Percentiles rank a stretch among this genome's conserved stretches.
phyloP scores from a whole-genome alignment of 495 filamentous ascomycete species.

The Apodospora peruviana region DNA sequence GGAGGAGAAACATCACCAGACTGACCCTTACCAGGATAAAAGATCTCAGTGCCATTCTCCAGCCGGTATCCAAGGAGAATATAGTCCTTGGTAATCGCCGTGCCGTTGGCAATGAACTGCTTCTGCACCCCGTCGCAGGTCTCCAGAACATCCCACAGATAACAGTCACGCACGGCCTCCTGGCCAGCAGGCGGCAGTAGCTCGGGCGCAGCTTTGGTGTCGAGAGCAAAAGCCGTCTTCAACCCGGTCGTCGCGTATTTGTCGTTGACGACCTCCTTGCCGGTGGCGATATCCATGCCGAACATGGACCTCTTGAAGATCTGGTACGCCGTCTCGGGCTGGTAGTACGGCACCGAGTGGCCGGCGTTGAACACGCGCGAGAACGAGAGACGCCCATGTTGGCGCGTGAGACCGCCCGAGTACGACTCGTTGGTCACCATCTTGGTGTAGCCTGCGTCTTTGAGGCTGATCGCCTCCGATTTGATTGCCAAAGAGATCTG shows the following conservation, averaged over 20 bases:
- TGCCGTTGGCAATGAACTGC: constrained; percentile 34
- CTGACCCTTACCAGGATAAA: neutral
- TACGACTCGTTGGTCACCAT: constrained; percentile 44
- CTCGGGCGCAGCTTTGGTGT: neutral
- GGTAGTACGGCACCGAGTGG: constrained; percentile 57
- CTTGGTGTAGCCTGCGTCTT: constrained; percentile 42
- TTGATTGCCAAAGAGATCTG: constrained; percentile 51
- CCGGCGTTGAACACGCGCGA: constrained; percentile 55
- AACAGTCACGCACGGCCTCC: constrained; percentile 2
- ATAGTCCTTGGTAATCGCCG: constrained; percentile 23
- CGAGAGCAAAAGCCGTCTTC: neutral
- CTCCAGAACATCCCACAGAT: constrained; percentile 31
- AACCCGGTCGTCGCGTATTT: constrained; percentile 5
- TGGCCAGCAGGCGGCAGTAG: neutral
- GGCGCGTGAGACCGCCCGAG: constrained; percentile 52
- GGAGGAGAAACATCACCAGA: too few species aligned
- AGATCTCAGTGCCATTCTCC: neutral
- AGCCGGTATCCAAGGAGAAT: constrained; percentile 9
- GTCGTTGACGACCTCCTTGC: constrained; percentile 19
- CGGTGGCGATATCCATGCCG: constrained; percentile 51
- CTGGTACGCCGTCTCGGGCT: constrained; percentile 36
- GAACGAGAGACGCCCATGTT: constrained; percentile 59
- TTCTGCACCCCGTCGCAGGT: constrained; percentile 33
- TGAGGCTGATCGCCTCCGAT: constrained; percentile 26
- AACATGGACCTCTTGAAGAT: constrained; percentile 37